Conservation (phyloP, 176 grass and related monocot species). For the Hordeum marinum region DNA sequence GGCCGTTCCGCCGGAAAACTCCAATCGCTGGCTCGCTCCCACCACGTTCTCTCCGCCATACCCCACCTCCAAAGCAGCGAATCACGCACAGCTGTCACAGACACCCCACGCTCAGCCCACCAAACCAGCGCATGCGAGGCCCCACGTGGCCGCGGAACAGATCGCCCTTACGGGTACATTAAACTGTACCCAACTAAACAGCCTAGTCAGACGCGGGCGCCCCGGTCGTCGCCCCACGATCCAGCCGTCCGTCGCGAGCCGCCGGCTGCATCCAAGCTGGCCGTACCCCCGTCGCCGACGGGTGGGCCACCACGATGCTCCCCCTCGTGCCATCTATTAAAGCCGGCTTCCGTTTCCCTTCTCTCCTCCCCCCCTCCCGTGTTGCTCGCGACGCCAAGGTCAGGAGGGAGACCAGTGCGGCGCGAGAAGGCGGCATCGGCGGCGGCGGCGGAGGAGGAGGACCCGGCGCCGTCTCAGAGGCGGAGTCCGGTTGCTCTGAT, state of each 20-base stretch:
- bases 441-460: background rate
- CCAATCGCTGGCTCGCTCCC: background rate
- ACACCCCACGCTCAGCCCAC: slow-evolving; percentile 4
- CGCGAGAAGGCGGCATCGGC: background rate
- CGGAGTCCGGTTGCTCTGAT: background rate
- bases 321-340: background rate
- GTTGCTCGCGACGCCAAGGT: background rate
- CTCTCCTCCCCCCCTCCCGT: background rate
- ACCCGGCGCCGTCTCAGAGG: background rate
- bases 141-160: background rate
- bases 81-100: background rate
- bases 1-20: background rate
- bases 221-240: background rate
- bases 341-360: background rate
- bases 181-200: background rate
- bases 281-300: slow-evolving; percentile 5
- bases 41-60: slow-evolving; percentile 1
- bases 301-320: background rate
- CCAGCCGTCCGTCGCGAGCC: background rate
- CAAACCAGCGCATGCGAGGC: background rate
- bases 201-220: background rate
- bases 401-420: background rate
- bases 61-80: background rate
- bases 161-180: background rate
- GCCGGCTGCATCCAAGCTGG: slow-evolving; percentile 9